Conservation (phyloP, 306 rosid genomes). For the Ziziphus jujuba region DNA sequence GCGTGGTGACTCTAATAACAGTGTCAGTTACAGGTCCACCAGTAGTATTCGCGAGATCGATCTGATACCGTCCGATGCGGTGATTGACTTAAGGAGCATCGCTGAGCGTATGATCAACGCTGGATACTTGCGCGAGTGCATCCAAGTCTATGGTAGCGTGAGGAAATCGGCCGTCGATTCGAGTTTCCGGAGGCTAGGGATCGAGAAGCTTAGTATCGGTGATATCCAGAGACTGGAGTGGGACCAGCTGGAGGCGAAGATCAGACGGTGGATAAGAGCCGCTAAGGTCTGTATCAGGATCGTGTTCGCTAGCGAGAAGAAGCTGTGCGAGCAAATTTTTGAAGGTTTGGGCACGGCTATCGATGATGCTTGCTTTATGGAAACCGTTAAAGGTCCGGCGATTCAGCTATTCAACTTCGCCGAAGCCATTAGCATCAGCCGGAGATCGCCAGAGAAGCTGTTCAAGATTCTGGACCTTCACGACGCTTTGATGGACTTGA, state of each 20-base stretch:
- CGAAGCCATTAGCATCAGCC: slow-evolving; percentile 85
- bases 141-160: slow-evolving; percentile 90
- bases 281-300: slow-evolving; percentile 80
- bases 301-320: slow-evolving; percentile 86
- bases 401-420: slow-evolving; percentile 91
- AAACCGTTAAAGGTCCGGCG: slow-evolving; percentile 89
- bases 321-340: slow-evolving; percentile 82
- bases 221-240: slow-evolving; percentile 92
- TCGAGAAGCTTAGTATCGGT: slow-evolving; percentile 90
- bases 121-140: slow-evolving; percentile 84
- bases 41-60: slow-evolving; percentile 94
- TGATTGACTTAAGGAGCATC: slow-evolving; percentile 71
- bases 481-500: slow-evolving; percentile 82
- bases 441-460: slow-evolving; percentile 90
- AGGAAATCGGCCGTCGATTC: slow-evolving; percentile 77
- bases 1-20: slow-evolving; percentile 32
- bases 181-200: slow-evolving; percentile 65
- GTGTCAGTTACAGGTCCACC: slow-evolving; percentile 58
- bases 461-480: slow-evolving; percentile 92
- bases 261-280: slow-evolving; percentile 86
- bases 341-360: slow-evolving; percentile 72
- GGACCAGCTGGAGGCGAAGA: slow-evolving; percentile 84
- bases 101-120: slow-evolving; percentile 88
- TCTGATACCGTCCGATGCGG: slow-evolving; percentile 77
- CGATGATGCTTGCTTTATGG: slow-evolving; percentile 93